Conservation (phyloP, 768 basidiomycete genomes). For the Rhodotorula diobovata region DNA sequence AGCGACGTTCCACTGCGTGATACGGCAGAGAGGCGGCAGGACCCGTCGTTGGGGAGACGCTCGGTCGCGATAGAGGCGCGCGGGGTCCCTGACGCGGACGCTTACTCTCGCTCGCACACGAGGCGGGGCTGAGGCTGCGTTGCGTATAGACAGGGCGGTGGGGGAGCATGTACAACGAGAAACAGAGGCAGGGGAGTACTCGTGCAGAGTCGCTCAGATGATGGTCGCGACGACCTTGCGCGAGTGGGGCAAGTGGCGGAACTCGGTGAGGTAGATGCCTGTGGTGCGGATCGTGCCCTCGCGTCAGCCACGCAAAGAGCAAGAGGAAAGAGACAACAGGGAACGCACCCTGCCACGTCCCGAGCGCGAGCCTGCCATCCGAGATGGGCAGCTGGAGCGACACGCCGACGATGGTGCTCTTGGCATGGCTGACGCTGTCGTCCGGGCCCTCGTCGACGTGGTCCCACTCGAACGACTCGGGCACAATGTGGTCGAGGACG, state of each 20-base stretch:
- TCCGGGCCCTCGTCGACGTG: slow-evolving; percentile 58
- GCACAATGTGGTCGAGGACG: slow-evolving; percentile 83
- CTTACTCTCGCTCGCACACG: too few relatives aligned
- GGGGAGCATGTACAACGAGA: too few relatives aligned
- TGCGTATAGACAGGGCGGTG: not conserved
- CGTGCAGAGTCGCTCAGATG: slow-evolving; percentile 49
- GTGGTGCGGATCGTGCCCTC: not conserved
- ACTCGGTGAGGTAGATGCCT: slow-evolving; percentile 44
- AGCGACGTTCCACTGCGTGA: too few relatives aligned
- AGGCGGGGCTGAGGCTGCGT: too few relatives aligned
- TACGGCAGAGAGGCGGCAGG: too few relatives aligned
- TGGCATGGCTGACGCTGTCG: slow-evolving; percentile 78
- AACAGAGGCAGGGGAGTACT: too few relatives aligned
- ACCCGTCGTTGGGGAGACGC: too few relatives aligned
- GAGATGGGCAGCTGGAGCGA: slow-evolving; percentile 81
- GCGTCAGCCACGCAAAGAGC: not conserved
- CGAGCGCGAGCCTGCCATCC: slow-evolving; percentile 67
- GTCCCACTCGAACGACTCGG: slow-evolving; percentile 54
- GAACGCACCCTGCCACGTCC: slow-evolving; percentile 81
- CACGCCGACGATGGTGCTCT: slow-evolving; percentile 76
- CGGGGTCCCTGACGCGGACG: too few relatives aligned
- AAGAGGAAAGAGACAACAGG: slow-evolving; percentile 32
- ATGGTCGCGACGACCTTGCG: slow-evolving; percentile 75
- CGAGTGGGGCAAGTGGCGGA: slow-evolving; percentile 63
- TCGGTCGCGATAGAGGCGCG: too few relatives aligned